phyloP scores from a whole-genome alignment of 768 basidiomycete species.

The Boletus vinaceobasis region DNA sequence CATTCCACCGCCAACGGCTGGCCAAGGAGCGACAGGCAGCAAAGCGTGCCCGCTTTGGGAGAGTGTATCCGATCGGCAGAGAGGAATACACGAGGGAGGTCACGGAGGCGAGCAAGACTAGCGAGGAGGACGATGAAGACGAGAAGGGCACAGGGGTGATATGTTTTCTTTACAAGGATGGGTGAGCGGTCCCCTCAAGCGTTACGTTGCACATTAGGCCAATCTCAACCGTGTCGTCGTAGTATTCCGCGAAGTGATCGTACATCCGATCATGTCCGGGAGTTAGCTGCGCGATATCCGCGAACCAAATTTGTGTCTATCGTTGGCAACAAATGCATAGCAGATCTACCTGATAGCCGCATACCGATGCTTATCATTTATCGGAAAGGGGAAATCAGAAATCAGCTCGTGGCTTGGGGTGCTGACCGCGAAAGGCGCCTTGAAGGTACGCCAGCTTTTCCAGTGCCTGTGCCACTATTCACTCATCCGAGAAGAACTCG shows the following conservation, averaged over 20 bases:
- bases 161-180: conserved; percentile 93
- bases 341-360: conserved; percentile 89
- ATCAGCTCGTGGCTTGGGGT: conserved; percentile 84
- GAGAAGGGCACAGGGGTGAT: conserved; percentile 87
- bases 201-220: neutral
- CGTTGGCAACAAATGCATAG: conserved; percentile 91
- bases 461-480: neutral
- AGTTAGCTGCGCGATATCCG: conserved; percentile 78
- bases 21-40: conserved; percentile 57
- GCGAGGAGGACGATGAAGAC: conserved; percentile 61
- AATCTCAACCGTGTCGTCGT: conserved; percentile 5
- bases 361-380: conserved; percentile 93
- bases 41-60: conserved; percentile 71
- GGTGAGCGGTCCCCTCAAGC: conserved; percentile 48
- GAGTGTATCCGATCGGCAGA: conserved; percentile 82
- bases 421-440: conserved; percentile 70
- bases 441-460: conserved; percentile 56
- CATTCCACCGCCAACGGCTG: conserved; percentile 61
- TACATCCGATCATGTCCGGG: conserved; percentile 62
- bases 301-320: conserved; percentile 96
- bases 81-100: conserved; percentile 95
- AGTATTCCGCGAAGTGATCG: conserved; percentile 83
- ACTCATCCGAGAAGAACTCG: conserved; percentile 50
- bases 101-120: conserved; percentile 81
- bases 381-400: conserved; percentile 84